phyloP scores from a whole-genome alignment of 768 basidiomycete genomes.

The Lentinula guzmanii region DNA sequence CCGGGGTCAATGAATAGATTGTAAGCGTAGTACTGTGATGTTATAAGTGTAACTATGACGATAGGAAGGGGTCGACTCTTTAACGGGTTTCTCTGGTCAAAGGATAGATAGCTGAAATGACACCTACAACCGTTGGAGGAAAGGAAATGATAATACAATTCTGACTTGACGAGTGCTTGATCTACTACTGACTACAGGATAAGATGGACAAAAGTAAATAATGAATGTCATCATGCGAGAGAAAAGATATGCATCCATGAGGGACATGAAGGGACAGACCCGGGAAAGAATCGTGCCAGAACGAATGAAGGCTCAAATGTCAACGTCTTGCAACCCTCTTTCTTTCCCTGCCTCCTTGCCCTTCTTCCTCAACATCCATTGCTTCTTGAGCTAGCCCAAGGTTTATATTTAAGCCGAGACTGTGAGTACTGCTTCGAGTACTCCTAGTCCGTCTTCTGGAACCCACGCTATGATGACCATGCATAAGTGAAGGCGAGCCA shows the following conservation, averaged over 20 bases:
- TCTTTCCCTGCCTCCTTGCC: conserved; percentile 50
- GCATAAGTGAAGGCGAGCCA: conserved; percentile 16
- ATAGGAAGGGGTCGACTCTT: neutral
- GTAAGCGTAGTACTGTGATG: no score
- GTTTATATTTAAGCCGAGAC: conserved; percentile 12
- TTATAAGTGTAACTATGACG: neutral
- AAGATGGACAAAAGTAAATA: neutral
- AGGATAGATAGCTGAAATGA: neutral
- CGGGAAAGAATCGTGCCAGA: neutral
- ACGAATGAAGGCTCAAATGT: conserved; percentile 4
- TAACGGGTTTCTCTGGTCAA: neutral
- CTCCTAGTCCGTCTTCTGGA: conserved; percentile 55
- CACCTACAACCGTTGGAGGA: neutral
- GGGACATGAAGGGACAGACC: neutral
- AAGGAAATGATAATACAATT: neutral
- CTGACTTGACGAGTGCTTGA: neutral
- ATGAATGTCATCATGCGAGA: neutral
- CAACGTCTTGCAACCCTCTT: conserved; percentile 68
- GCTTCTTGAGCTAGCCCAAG: conserved; percentile 29
- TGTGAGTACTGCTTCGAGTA: conserved; percentile 32
- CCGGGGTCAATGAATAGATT: no score
- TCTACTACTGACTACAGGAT: conserved; percentile 3
- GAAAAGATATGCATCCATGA: neutral
- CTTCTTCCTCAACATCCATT: conserved; percentile 76
- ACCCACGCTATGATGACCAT: conserved; percentile 15